Conservation (phyloP, 305 asterid species). For the Petunia hybrid region DNA sequence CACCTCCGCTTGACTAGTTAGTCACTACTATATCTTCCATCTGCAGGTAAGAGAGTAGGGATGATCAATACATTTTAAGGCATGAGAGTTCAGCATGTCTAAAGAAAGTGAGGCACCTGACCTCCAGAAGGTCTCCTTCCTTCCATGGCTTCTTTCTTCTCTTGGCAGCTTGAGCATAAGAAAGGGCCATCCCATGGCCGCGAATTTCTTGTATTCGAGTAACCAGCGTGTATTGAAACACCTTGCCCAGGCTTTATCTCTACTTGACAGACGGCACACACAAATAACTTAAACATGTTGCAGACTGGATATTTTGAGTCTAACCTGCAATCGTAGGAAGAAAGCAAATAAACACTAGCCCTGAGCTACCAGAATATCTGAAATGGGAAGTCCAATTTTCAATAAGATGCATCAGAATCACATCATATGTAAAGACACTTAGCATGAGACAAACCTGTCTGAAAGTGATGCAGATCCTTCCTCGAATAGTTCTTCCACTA, state of each 20-base stretch:
- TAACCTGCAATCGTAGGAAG: constrained; percentile 58
- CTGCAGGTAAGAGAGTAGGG: constrained; percentile 50
- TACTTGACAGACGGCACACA: constrained; percentile 95
- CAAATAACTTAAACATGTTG: constrained; percentile 93
- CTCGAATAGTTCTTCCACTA: constrained; percentile 91
- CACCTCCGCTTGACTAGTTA: constrained; percentile 28
- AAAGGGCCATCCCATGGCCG: constrained; percentile 99
- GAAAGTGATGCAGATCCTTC: constrained; percentile 96
- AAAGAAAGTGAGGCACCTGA: constrained; percentile 35
- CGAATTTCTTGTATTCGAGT: constrained; percentile 60
- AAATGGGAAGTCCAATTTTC: constrained; percentile 16
- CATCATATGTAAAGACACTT: not conserved
- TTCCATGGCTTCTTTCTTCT: constrained; percentile 98
- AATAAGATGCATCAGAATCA: not conserved
- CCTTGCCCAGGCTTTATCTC: constrained; percentile 97
- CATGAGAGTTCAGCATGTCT: not conserved
- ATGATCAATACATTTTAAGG: constrained; percentile 23
- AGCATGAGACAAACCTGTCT: constrained; percentile 64
- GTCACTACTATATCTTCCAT: constrained; percentile 78
- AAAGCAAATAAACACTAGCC: constrained; percentile 8
- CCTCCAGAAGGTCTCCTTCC: constrained; percentile 87
- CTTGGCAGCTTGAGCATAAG: constrained; percentile 94
- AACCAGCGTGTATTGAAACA: constrained; percentile 75
- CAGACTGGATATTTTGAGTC: constrained; percentile 89
- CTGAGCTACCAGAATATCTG: not conserved